A percentile compares a stretch with the other conserved stretches of the same genome.
Evolutionary conservation across 345 rosid genomes (phyloP).

Genomic region (Luvunga scandens): DNA sequence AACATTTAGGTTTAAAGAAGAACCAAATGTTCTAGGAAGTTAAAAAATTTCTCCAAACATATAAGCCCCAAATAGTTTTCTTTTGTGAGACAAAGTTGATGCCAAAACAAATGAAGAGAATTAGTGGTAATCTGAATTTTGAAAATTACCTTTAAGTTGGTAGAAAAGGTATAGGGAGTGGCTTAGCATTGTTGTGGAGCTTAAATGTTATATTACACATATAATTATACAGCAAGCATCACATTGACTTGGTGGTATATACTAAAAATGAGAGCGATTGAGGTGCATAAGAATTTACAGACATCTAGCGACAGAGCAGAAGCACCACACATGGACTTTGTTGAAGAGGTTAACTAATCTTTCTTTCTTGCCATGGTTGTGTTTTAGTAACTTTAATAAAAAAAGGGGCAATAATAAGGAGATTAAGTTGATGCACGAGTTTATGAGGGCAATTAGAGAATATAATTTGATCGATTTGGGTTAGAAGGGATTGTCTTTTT

Average conservation of each 20-base stretch:
- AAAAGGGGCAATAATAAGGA: neutral
- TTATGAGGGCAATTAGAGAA: neutral
- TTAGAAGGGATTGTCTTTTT: neutral
- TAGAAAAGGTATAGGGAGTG: neutral
- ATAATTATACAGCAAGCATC: neutral
- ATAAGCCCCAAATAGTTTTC: neutral
- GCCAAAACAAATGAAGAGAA: neutral
- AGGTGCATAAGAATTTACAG: neutral
- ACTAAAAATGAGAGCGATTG: too few relatives aligned
- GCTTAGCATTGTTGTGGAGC: neutral
- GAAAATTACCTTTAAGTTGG: too few relatives aligned
- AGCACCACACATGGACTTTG: neutral
- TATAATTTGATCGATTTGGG: neutral
- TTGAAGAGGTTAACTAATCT: neutral
- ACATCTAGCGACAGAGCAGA: neutral
- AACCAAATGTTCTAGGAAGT: too few relatives aligned
- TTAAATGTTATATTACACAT: too few relatives aligned
- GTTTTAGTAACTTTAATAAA: too few relatives aligned
- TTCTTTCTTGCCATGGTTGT: neutral
- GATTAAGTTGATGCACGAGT: too few relatives aligned
- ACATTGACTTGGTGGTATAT: too few relatives aligned
- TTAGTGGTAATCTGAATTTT: neutral
- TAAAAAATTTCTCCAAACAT: neutral
- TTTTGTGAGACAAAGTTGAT: too few relatives aligned
- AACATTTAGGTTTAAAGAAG: too few relatives aligned